Conservation (phyloP, 2,329 filamentous ascomycete genomes). For the Zasmidium cellare region DNA sequence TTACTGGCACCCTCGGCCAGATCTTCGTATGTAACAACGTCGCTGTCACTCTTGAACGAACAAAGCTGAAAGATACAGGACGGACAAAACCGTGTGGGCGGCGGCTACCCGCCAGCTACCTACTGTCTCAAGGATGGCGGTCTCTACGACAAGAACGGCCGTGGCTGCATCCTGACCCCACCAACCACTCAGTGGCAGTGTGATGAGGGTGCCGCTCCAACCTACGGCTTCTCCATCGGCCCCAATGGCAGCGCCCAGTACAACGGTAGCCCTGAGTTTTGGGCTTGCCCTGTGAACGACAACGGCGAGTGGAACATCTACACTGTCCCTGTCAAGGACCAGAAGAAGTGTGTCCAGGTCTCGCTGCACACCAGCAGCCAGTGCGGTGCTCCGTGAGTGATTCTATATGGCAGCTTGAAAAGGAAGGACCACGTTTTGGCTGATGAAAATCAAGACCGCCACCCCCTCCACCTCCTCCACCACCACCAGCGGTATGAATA, state of each 20-base stretch:
- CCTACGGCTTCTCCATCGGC: constrained; percentile 55
- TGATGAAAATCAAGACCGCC: too few species aligned
- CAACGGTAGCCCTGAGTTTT: constrained; percentile 55
- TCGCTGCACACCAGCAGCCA: constrained; percentile 23
- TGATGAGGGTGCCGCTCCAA: constrained; percentile 54
- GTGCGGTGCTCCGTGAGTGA: constrained; percentile 9
- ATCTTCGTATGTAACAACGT: constrained; percentile 5
- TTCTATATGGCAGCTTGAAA: too few species aligned
- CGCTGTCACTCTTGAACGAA: not conserved
- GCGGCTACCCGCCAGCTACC: constrained; percentile 7
- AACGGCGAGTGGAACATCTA: constrained; percentile 55
- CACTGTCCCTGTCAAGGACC: constrained; percentile 16
- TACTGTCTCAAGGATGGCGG: constrained; percentile 10
- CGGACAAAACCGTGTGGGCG: constrained; percentile 10
- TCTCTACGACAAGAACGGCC: constrained; percentile 4
- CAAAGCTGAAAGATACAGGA: not conserved
- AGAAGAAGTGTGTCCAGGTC: constrained; percentile 22
- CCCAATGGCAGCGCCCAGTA: constrained; percentile 34
- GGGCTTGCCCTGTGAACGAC: constrained; percentile 56
- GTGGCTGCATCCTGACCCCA: constrained; percentile 9
- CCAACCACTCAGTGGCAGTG: constrained; percentile 58
- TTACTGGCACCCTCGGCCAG: constrained; percentile 12
- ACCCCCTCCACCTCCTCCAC: not conserved
- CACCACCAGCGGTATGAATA: too few species aligned
- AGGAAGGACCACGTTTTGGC: too few species aligned